Evolutionary conservation across 225 moss, liverwort and hornwort species (phyloP).

Genomic region (Anthoceros angustus): DNA sequence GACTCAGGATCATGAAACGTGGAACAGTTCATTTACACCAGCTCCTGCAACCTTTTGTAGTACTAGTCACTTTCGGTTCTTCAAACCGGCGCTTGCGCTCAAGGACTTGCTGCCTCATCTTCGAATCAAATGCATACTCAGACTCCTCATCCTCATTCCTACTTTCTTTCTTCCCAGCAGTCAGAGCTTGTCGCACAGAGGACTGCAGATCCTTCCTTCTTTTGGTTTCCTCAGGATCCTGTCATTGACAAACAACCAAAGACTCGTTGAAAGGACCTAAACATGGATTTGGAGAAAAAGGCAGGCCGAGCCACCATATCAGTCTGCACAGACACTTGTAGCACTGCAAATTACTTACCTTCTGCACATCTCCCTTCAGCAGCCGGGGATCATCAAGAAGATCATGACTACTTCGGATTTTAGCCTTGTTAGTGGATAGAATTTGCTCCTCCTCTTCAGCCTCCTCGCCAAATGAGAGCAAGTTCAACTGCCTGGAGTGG

Average conservation of each 20-base stretch:
- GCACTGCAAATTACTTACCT: too few relatives aligned
- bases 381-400: slow-evolving; percentile 82
- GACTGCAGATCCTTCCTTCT: slow-evolving; percentile 62
- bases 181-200: slow-evolving; percentile 70
- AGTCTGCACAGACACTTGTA: too few relatives aligned
- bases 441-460: slow-evolving; percentile 88
- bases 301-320: too few relatives aligned
- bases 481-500: slow-evolving; percentile 57
- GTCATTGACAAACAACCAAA: background rate
- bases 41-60: background rate
- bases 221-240: slow-evolving; percentile 26
- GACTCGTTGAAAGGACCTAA: too few relatives aligned
- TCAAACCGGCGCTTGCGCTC: slow-evolving; percentile 52
- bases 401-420: slow-evolving; percentile 93
- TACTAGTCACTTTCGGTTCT: slow-evolving; percentile 23
- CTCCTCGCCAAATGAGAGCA: slow-evolving; percentile 96
- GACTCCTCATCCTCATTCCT: slow-evolving; percentile 61
- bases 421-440: slow-evolving; percentile 50
- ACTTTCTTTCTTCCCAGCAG: slow-evolving; percentile 26
- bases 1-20: too few relatives aligned
- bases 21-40: background rate
- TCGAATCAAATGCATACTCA: slow-evolving; percentile 47
- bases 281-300: too few relatives aligned
- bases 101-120: slow-evolving; percentile 89
- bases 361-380: slow-evolving; percentile 23